These are phyloP conservation scores for Vanderwaltozyma tropicalis DNA, from an alignment of 805 yeast species.

Conservation along the genomic window DNA sequence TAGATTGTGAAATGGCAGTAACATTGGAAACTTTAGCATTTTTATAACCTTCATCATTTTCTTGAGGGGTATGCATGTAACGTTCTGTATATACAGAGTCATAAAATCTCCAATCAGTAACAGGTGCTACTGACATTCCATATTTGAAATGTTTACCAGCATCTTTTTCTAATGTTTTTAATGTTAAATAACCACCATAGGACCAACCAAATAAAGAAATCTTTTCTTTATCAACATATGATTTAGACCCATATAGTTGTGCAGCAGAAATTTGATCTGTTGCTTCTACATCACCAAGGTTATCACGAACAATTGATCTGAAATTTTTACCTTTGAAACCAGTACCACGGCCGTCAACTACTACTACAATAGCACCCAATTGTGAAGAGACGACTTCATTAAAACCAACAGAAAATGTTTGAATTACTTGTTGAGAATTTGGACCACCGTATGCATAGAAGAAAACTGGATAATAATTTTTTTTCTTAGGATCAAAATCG, in stretches of 20 bases:
- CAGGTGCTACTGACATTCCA: slow-evolving; percentile 97
- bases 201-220: slow-evolving; percentile 98
- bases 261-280: slow-evolving; percentile 84
- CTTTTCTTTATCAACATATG: slow-evolving; percentile 55
- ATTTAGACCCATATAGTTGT: slow-evolving; percentile 47
- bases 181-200: slow-evolving; percentile 89
- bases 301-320: slow-evolving; percentile 71
- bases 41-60: slow-evolving; percentile 54
- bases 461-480: slow-evolving; percentile 66
- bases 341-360: slow-evolving; percentile 96
- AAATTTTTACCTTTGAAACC: slow-evolving; percentile 76
- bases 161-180: slow-evolving; percentile 81
- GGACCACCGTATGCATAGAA: slow-evolving; percentile 96
- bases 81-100: slow-evolving; percentile 93
- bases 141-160: slow-evolving; percentile 63
- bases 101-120: slow-evolving; percentile 85
- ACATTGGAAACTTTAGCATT: slow-evolving; percentile 47
- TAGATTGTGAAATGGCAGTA: slow-evolving; percentile 42
- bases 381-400: slow-evolving; percentile 70
- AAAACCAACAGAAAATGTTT: slow-evolving; percentile 51
- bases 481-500: slow-evolving; percentile 43
- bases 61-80: slow-evolving; percentile 77
- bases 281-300: slow-evolving; percentile 74
- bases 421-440: slow-evolving; percentile 72
- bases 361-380: slow-evolving; percentile 74